Conservation (phyloP, 768 basidiomycete species). For the Leccinum pellstonianum region DNA sequence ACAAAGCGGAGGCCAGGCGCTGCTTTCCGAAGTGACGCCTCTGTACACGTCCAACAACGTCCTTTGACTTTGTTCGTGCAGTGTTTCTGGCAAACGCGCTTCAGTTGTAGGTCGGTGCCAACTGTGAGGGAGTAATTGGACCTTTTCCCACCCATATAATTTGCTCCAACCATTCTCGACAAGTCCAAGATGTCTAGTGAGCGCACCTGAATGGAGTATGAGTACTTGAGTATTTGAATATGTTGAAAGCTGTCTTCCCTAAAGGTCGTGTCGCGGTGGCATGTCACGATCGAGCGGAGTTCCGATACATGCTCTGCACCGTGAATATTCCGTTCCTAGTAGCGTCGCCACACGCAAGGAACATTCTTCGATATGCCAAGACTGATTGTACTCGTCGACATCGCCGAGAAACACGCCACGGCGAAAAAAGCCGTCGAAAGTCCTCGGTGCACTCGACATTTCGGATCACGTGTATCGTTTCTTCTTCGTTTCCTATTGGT, state of each 20-base stretch:
- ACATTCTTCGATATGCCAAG: background rate
- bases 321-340: too few relatives aligned
- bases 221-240: background rate
- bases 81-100: slow-evolving; percentile 45
- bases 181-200: background rate
- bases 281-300: background rate
- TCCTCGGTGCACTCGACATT: slow-evolving; percentile 25
- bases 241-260: background rate
- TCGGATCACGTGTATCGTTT: slow-evolving; percentile 19
- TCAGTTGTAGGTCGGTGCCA: background rate
- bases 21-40: slow-evolving; percentile 62
- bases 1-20: slow-evolving; percentile 49
- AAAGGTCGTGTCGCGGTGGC: background rate
- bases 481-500: slow-evolving; percentile 5
- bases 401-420: slow-evolving; percentile 4
- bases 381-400: slow-evolving; percentile 5
- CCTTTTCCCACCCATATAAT: slow-evolving; percentile 78
- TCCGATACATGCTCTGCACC: too few relatives aligned
- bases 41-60: slow-evolving; percentile 52
- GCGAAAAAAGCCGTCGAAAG: slow-evolving; percentile 21
- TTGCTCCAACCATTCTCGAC: slow-evolving; percentile 59
- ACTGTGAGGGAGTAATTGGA: slow-evolving; percentile 21
- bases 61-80: slow-evolving; percentile 56
- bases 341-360: too few relatives aligned
- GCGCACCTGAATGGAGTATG: background rate